These are phyloP conservation scores for Lunularia cruciata DNA, from an alignment of 225 moss, liverwort and hornwort species.

Conservation along the genomic window DNA sequence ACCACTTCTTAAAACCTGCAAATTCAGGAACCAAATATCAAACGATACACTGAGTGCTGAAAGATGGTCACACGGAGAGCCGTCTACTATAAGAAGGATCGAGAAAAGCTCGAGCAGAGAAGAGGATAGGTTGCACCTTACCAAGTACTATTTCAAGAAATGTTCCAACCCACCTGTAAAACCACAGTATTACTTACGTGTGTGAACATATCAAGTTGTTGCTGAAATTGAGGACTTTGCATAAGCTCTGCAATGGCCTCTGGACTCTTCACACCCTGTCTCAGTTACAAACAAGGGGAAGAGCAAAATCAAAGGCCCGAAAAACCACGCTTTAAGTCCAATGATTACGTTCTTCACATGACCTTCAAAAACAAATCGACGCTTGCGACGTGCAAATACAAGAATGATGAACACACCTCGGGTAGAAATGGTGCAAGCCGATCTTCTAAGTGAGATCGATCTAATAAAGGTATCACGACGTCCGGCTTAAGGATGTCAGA, in stretches of 20 bases:
- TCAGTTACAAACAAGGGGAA: neutral
- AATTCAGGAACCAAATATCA: neutral
- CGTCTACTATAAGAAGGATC: conserved; percentile 28
- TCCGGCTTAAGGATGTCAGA: conserved; percentile 86
- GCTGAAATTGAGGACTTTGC: conserved; percentile 97
- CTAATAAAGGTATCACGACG: conserved; percentile 71
- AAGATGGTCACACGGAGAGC: no score
- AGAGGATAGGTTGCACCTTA: no score
- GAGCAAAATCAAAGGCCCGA: neutral
- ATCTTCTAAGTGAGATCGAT: conserved; percentile 62
- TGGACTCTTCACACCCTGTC: conserved; percentile 79
- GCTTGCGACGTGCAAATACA: no score
- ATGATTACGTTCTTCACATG: no score
- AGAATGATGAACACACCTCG: conserved; percentile 49
- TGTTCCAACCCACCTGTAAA: neutral
- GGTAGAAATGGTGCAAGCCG: conserved; percentile 84
- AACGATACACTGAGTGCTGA: neutral
- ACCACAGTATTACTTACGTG: conserved; percentile 36
- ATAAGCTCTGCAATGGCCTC: conserved; percentile 91
- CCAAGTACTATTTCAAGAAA: no score
- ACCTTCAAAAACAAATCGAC: no score
- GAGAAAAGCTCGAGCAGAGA: conserved; percentile 22
- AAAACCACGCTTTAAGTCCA: no score
- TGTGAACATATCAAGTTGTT: conserved; percentile 84
- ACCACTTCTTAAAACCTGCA: conserved; percentile 84